These are phyloP conservation scores for Cucurbita moschata DNA, from an alignment of 306 rosid species.

Conservation along the genomic window DNA sequence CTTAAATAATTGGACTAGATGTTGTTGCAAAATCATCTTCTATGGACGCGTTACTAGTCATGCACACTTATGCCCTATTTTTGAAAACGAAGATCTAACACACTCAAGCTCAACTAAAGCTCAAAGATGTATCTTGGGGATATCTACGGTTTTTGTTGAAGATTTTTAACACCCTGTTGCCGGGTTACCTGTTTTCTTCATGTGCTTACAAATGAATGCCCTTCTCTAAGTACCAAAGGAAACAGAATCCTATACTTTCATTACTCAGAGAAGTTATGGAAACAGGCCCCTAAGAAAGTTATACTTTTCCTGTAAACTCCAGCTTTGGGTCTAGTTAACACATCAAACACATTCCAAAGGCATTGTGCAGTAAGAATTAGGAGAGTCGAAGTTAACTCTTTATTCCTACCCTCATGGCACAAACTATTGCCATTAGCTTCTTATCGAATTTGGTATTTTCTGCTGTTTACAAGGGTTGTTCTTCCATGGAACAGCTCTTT, in stretches of 20 bases:
- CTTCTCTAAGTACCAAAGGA: neutral
- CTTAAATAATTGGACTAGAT: neutral
- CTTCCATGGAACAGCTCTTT: neutral
- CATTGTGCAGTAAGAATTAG: neutral
- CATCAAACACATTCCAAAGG: neutral
- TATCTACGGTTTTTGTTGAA: neutral
- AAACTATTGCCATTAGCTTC: neutral
- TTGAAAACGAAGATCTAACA: neutral
- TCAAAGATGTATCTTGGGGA: neutral
- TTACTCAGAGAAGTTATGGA: neutral
- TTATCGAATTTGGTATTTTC: neutral
- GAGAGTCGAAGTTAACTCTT: neutral
- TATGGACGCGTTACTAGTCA: neutral
- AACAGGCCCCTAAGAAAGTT: neutral
- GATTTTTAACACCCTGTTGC: neutral
- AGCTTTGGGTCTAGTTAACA: neutral
- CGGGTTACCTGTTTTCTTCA: neutral
- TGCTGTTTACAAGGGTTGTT: neutral
- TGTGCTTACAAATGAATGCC: neutral
- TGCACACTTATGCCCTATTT: neutral
- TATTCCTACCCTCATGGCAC: neutral
- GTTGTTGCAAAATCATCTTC: neutral
- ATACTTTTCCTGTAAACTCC: neutral
- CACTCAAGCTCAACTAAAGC: neutral
- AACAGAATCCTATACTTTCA: neutral